Evolutionary conservation across 768 basidiomycete species (phyloP).

Genomic region (Tylopilus rubrobrunneus): DNA sequence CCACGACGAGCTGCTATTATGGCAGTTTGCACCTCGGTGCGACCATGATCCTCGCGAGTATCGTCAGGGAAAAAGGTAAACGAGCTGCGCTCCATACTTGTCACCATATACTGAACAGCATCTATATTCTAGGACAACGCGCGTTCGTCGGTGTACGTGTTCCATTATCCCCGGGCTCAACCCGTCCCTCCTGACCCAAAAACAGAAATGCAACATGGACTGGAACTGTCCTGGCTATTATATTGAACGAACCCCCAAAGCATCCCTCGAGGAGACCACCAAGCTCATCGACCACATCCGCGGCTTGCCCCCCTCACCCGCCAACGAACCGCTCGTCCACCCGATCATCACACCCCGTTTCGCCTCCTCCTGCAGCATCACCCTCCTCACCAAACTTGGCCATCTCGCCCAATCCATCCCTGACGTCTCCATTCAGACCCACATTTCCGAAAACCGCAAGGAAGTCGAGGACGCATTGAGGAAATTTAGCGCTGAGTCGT

Average conservation of each 20-base stretch:
- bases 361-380: constrained; percentile 77
- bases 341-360: constrained; percentile 93
- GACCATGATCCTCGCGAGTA: constrained; percentile 74
- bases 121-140: constrained; percentile 58
- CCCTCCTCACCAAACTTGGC: constrained; percentile 60
- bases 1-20: constrained; percentile 91
- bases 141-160: constrained; percentile 74
- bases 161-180: not conserved
- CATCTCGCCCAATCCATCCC: constrained; percentile 51
- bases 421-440: constrained; percentile 78
- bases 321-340: constrained; percentile 59
- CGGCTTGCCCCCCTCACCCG: constrained; percentile 36
- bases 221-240: constrained; percentile 69
- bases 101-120: no score
- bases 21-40: constrained; percentile 75
- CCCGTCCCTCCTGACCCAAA: constrained; percentile 8
- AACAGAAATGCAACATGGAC: constrained; percentile 29
- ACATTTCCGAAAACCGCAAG: constrained; percentile 75
- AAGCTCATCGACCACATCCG: constrained; percentile 67
- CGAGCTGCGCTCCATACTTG: no score
- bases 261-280: constrained; percentile 58
- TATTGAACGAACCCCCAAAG: constrained; percentile 50
- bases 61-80: constrained; percentile 55
- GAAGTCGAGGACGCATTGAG: constrained; percentile 63
- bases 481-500: constrained; percentile 66